Evolutionary conservation across 345 rosid species (phyloP).

Genomic region (Draba incana): DNA sequence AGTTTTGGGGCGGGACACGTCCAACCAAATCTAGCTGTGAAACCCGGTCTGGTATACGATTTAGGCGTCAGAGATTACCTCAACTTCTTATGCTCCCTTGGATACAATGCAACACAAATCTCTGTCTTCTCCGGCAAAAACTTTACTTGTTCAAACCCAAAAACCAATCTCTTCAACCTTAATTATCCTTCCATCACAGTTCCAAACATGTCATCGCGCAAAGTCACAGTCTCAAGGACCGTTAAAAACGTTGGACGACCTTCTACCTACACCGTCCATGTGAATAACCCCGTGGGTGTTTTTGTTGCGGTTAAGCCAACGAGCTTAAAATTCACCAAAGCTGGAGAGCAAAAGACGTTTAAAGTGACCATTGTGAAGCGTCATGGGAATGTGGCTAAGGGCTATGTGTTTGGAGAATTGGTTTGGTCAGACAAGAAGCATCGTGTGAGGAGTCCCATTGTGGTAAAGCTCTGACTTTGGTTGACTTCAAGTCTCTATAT

Average conservation of each 20-base stretch:
- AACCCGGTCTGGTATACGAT: slow-evolving; percentile 86
- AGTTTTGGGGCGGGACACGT: slow-evolving; percentile 82
- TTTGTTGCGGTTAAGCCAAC: slow-evolving; percentile 56
- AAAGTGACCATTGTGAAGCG: slow-evolving; percentile 46
- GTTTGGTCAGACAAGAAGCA: slow-evolving; percentile 73
- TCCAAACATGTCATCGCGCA: slow-evolving; percentile 37
- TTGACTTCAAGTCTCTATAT: neutral
- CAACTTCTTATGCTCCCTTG: slow-evolving; percentile 66
- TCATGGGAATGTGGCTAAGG: slow-evolving; percentile 29
- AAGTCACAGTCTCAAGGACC: slow-evolving; percentile 51
- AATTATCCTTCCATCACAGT: slow-evolving; percentile 88
- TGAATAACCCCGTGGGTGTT: slow-evolving; percentile 54
- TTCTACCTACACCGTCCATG: slow-evolving; percentile 47
- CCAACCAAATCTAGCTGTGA: slow-evolving; percentile 74
- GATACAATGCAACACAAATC: slow-evolving; percentile 60
- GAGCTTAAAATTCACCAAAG: slow-evolving; percentile 49
- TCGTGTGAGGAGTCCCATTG: slow-evolving; percentile 77
- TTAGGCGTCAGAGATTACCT: slow-evolving; percentile 56
- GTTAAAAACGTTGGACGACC: slow-evolving; percentile 79
- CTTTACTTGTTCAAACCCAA: slow-evolving; percentile 51
- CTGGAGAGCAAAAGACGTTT: slow-evolving; percentile 65
- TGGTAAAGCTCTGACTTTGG: slow-evolving; percentile 45
- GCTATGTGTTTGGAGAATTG: slow-evolving; percentile 60
- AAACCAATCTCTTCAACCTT: slow-evolving; percentile 50
- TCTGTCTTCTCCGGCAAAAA: slow-evolving; percentile 41